Percentiles rank a stretch among this genome's conserved stretches.
These are phyloP conservation scores for Fusarium hainanense DNA, from an alignment of 2,329 filamentous ascomycete species.

Conservation along the genomic window DNA sequence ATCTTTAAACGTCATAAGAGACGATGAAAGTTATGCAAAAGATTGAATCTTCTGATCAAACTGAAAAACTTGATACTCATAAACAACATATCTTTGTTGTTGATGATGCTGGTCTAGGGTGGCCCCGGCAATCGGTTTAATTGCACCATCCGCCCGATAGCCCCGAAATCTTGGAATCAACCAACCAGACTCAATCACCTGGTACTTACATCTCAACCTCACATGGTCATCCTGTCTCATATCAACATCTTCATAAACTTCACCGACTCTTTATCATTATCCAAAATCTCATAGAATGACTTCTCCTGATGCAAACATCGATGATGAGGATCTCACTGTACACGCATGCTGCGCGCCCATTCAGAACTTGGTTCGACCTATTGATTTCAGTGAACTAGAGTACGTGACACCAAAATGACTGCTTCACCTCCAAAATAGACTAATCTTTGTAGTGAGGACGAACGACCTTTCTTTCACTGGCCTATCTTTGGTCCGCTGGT, in stretches of 20 bases:
- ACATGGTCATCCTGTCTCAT: slow-evolving; percentile 11
- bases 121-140: slow-evolving; percentile 26
- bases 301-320: slow-evolving; percentile 34
- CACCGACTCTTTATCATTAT: not conserved
- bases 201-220: slow-evolving; percentile 14
- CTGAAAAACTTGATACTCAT: not conserved
- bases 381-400: slow-evolving; percentile 58
- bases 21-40: not conserved
- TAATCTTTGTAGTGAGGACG: slow-evolving; percentile 2
- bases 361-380: slow-evolving; percentile 53
- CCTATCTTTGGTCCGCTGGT: slow-evolving; percentile 75
- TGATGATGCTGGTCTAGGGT: slow-evolving; percentile 11
- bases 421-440: not conserved
- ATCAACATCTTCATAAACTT: not conserved
- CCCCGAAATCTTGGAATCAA: slow-evolving; percentile 8
- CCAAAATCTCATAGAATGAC: slow-evolving; percentile 21
- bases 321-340: slow-evolving; percentile 50
- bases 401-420: slow-evolving; percentile 33
- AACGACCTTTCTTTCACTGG: slow-evolving; percentile 44
- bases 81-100: not conserved
- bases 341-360: slow-evolving; percentile 56
- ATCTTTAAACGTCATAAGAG: not conserved
- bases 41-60: not conserved
- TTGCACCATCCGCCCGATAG: slow-evolving; percentile 27
- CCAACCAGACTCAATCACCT: slow-evolving; percentile 23